phyloP scores from a whole-genome alignment of 495 filamentous ascomycete species.

The Schizothecium vesticola region DNA sequence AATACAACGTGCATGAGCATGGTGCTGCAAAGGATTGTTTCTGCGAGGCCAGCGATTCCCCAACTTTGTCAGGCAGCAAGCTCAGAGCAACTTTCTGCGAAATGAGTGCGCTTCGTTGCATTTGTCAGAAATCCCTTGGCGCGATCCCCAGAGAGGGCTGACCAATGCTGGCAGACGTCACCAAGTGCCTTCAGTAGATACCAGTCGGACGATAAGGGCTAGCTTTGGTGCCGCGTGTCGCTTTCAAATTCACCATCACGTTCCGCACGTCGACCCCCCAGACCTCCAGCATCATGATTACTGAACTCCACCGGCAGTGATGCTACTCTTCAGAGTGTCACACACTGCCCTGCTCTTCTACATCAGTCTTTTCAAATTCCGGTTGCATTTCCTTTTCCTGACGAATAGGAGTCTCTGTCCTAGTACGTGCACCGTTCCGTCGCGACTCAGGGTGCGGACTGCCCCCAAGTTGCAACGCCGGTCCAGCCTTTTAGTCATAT shows the following conservation, averaged over 20 bases:
- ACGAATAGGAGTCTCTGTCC: too few species aligned
- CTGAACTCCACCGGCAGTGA: background rate
- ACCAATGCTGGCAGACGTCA: background rate
- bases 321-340: too few species aligned
- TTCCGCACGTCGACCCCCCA: too few species aligned
- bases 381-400: too few species aligned
- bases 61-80: background rate
- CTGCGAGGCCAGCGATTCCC: background rate
- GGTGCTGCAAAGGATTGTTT: background rate
- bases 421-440: too few species aligned
- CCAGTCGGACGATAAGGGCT: too few species aligned
- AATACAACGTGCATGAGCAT: background rate
- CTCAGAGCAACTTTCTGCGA: background rate
- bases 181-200: too few species aligned
- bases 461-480: too few species aligned
- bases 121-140: background rate
- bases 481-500: too few species aligned
- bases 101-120: background rate
- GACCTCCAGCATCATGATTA: background rate
- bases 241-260: background rate
- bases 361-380: too few species aligned
- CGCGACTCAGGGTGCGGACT: too few species aligned
- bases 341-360: too few species aligned
- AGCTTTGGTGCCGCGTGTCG: background rate
- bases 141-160: background rate